phyloP scores from a whole-genome alignment of 805 yeast genomes.

The Teunomyces funiuensis region DNA sequence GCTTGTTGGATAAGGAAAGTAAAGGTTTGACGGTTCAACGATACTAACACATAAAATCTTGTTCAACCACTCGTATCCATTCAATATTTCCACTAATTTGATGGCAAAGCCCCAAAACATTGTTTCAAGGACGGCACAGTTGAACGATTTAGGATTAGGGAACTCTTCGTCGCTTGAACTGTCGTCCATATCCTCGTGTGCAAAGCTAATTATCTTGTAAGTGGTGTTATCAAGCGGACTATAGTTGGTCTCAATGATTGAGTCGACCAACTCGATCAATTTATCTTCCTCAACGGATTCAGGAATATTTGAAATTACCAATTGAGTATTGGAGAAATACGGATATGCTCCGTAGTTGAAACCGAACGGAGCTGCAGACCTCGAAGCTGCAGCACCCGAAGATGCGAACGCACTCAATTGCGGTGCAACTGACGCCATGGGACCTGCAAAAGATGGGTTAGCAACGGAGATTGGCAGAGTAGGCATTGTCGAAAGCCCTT shows the following conservation, averaged over 20 bases:
- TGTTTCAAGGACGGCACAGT: slow-evolving; percentile 8
- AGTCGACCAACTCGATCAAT: slow-evolving; percentile 17
- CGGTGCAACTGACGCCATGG: neutral
- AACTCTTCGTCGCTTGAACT: neutral
- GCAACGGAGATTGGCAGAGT: neutral
- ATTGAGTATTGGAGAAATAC: slow-evolving; percentile 1
- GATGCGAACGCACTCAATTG: neutral
- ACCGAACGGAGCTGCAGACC: neutral
- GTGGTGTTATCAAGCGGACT: slow-evolving; percentile 3
- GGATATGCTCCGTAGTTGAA: neutral
- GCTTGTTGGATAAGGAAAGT: neutral
- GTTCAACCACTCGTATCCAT: slow-evolving; percentile 27
- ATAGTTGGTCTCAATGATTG: slow-evolving; percentile 14
- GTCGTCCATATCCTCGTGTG: neutral
- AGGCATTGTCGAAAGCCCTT: neutral
- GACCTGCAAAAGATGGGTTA: neutral
- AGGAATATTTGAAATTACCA: slow-evolving; percentile 12
- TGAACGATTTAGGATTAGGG: neutral
- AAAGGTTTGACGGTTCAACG: slow-evolving; percentile 4
- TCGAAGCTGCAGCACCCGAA: neutral
- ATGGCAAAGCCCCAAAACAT: slow-evolving; percentile 6
- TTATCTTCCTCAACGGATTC: slow-evolving; percentile 9
- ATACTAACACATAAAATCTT: slow-evolving; percentile 17
- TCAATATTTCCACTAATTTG: slow-evolving; percentile 15
- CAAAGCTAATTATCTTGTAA: slow-evolving; percentile 11